Evolutionary conservation across 768 basidiomycete species (phyloP).

Genomic region (Boletus coccyginus): DNA sequence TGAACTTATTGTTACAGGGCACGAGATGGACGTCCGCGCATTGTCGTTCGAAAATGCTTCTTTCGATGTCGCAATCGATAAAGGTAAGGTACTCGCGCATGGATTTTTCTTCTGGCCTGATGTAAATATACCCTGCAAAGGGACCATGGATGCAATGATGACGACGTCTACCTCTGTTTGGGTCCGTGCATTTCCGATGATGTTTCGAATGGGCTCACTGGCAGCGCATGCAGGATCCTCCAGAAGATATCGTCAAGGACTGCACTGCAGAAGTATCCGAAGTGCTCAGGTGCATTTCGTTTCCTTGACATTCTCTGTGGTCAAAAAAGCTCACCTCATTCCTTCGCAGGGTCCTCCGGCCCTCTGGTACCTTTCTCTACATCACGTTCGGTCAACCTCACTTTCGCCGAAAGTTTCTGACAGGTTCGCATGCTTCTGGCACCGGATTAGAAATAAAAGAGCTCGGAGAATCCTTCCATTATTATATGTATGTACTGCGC

Average conservation of each 20-base stretch:
- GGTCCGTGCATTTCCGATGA: constrained; percentile 40
- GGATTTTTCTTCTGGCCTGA: not conserved
- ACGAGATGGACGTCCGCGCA: constrained; percentile 78
- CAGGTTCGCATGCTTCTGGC: constrained; percentile 37
- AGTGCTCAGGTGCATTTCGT: constrained; percentile 51
- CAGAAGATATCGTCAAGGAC: constrained; percentile 63
- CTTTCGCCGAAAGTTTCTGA: constrained; percentile 71
- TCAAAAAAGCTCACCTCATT: not conserved
- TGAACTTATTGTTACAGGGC: constrained; percentile 46
- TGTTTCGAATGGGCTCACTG: not conserved
- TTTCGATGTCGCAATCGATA: constrained; percentile 84
- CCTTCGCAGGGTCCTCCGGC: constrained; percentile 55
- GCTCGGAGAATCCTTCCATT: constrained; percentile 80
- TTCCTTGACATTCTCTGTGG: not conserved
- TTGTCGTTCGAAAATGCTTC: constrained; percentile 53
- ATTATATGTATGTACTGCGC: constrained; percentile 71
- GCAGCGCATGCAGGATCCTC: constrained; percentile 57
- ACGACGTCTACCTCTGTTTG: constrained; percentile 79
- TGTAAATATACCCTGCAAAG: constrained; percentile 22
- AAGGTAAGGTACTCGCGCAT: constrained; percentile 43
- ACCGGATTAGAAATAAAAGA: constrained; percentile 65
- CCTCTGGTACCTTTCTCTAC: constrained; percentile 66
- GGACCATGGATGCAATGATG: constrained; percentile 92
- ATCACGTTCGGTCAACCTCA: constrained; percentile 90
- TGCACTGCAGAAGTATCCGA: constrained; percentile 79